These are phyloP conservation scores for Obelidium mucronatum DNA, from an alignment of 192 early-diverging fungal species.

Conservation along the genomic window DNA sequence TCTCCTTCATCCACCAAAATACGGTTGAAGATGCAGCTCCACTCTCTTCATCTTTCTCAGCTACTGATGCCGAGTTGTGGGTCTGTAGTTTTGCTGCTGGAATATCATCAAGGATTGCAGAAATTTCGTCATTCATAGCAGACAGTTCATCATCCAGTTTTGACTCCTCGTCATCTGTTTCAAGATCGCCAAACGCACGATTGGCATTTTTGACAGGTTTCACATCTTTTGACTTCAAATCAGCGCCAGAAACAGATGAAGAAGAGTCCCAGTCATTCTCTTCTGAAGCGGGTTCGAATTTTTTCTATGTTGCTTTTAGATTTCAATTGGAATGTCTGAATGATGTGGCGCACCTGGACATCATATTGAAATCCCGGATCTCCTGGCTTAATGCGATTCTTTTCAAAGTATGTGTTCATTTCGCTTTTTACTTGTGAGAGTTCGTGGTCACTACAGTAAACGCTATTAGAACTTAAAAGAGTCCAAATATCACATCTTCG, in stretches of 20 bases:
- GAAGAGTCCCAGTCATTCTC: conserved; percentile 51
- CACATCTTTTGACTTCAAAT: conserved; percentile 9
- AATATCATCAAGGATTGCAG: conserved; percentile 32
- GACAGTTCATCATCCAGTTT: conserved; percentile 5
- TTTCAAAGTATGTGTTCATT: conserved; percentile 47
- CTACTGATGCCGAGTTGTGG: neutral
- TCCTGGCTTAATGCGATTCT: conserved; percentile 35
- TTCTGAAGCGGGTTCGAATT: conserved; percentile 36
- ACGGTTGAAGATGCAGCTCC: neutral
- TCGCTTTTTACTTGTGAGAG: conserved; percentile 33
- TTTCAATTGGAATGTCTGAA: neutral
- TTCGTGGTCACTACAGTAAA: conserved; percentile 41
- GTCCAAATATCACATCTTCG: neutral
- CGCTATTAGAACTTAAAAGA: neutral
- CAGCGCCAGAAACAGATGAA: too few relatives aligned
- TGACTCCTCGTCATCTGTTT: conserved; percentile 1
- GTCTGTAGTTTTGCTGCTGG: conserved; percentile 1
- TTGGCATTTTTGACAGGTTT: neutral
- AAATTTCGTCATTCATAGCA: conserved; percentile 33
- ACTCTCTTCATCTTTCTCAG: conserved; percentile 30
- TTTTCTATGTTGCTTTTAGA: too few relatives aligned
- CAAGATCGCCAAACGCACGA: neutral
- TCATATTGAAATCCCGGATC: conserved; percentile 47
- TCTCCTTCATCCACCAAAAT: conserved; percentile 30
- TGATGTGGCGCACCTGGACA: conserved; percentile 33